Conservation (phyloP, 352 stramenopile species). For the Globisporangium heterothallicum region DNA sequence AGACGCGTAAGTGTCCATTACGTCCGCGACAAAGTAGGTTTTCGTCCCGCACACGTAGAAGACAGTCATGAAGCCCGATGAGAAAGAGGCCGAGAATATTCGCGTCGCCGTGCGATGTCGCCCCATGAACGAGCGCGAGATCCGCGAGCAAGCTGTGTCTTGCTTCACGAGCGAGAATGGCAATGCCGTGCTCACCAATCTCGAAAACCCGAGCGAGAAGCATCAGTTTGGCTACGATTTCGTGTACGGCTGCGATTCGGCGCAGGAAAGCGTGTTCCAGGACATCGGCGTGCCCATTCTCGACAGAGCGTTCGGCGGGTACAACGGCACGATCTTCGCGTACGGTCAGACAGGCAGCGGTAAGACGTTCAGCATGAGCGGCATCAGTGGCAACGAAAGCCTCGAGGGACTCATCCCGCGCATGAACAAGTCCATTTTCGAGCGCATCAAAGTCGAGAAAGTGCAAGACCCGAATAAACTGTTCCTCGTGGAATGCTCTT, state of each 20-base stretch:
- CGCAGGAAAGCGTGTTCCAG: slow-evolving; percentile 67
- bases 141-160: slow-evolving; percentile 61
- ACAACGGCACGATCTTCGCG: slow-evolving; percentile 90
- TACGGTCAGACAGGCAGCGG: slow-evolving; percentile 85
- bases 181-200: slow-evolving; percentile 76
- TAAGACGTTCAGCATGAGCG: slow-evolving; percentile 89
- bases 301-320: slow-evolving; percentile 77
- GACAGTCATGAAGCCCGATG: slow-evolving; percentile 59
- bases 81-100: slow-evolving; percentile 88
- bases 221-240: slow-evolving; percentile 88
- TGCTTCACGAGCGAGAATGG: slow-evolving; percentile 71
- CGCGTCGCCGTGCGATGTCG: slow-evolving; percentile 89
- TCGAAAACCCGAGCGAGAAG: slow-evolving; percentile 72
- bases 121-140: slow-evolving; percentile 88
- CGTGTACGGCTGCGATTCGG: slow-evolving; percentile 77
- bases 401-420: slow-evolving; percentile 88
- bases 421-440: slow-evolving; percentile 89
- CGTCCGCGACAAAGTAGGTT: too few species aligned
- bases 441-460: slow-evolving; percentile 64
- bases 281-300: slow-evolving; percentile 78
- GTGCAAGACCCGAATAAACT: slow-evolving; percentile 62
- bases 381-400: slow-evolving; percentile 47
- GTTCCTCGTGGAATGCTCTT: slow-evolving; percentile 91
- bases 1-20: too few species aligned
- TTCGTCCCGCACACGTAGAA: too few species aligned